Percentiles rank a stretch among this genome's conserved stretches.
Evolutionary conservation across 371 early-diverging fungal species (phyloP).

Genomic region (Dentiscutata heterogama): DNA sequence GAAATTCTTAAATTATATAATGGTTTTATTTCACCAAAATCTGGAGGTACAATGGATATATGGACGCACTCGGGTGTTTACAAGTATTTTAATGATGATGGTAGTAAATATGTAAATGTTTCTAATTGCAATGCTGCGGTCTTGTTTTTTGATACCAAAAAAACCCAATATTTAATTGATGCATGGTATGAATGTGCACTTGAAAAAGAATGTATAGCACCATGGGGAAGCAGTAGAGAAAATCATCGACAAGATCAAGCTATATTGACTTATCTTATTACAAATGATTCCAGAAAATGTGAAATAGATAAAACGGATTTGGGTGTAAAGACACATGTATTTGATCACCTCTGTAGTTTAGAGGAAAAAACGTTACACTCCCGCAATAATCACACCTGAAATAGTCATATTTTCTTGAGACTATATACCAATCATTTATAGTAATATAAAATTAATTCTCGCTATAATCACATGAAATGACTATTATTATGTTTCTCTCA

Average conservation of each 20-base stretch:
- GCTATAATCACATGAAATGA: no score
- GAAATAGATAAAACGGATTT: neutral
- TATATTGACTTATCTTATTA: conserved; percentile 63
- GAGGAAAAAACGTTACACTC: no score
- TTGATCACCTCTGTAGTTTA: no score
- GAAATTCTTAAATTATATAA: neutral
- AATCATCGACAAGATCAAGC: conserved; percentile 79
- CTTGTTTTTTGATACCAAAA: conserved; percentile 66
- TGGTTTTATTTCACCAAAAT: conserved; percentile 69
- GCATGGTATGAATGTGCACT: conserved; percentile 69
- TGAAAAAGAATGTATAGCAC: conserved; percentile 70
- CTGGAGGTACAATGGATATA: conserved; percentile 59
- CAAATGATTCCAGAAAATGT: conserved; percentile 19
- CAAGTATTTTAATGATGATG: conserved; percentile 57
- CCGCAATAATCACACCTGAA: no score
- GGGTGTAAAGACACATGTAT: no score
- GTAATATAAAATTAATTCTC: no score
- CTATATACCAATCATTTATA: no score
- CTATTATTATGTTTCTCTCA: no score
- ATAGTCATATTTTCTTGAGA: no score
- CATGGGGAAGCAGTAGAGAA: conserved; percentile 63
- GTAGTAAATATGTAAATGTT: conserved; percentile 50
- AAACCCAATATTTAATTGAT: conserved; percentile 58
- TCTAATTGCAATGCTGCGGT: conserved; percentile 74
- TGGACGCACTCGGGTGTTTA: conserved; percentile 72